Conservation (phyloP, 257 asterid species). For the Craterostigma plantagineum region DNA sequence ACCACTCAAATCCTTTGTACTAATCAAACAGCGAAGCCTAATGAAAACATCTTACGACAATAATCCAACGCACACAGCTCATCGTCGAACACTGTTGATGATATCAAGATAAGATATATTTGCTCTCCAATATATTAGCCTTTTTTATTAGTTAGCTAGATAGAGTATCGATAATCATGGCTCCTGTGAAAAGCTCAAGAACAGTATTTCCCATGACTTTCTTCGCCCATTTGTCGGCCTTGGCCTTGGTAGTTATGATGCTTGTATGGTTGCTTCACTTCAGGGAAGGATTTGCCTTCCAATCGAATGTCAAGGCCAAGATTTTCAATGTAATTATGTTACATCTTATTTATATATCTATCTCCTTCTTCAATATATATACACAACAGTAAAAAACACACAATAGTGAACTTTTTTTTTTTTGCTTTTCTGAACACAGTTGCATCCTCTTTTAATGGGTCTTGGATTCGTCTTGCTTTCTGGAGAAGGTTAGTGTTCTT, state of each 20-base stretch:
- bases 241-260: constrained; percentile 15
- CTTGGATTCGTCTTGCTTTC: constrained; percentile 24
- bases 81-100: too few relatives aligned
- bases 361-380: neutral
- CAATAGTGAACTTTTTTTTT: neutral
- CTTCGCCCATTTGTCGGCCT: constrained; percentile 26
- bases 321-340: constrained; percentile 33
- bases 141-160: too few relatives aligned
- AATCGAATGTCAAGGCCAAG: constrained; percentile 17
- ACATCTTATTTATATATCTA: neutral
- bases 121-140: too few relatives aligned
- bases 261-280: constrained; percentile 39
- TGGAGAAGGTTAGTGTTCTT: constrained; percentile 27
- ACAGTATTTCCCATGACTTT: constrained; percentile 13
- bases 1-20: too few relatives aligned
- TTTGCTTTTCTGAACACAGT: constrained; percentile 13
- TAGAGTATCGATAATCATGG: too few relatives aligned
- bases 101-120: too few relatives aligned
- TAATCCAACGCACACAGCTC: too few relatives aligned
- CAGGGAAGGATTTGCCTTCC: constrained; percentile 27
- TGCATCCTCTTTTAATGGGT: constrained; percentile 40
- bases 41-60: too few relatives aligned
- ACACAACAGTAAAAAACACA: too few relatives aligned
- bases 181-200: too few relatives aligned
- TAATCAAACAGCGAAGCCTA: too few relatives aligned